A percentile compares a stretch with the other conserved stretches of the same genome.
Conservation (phyloP, 2,329 filamentous ascomycete species). For the Canariomyces notabilis region DNA sequence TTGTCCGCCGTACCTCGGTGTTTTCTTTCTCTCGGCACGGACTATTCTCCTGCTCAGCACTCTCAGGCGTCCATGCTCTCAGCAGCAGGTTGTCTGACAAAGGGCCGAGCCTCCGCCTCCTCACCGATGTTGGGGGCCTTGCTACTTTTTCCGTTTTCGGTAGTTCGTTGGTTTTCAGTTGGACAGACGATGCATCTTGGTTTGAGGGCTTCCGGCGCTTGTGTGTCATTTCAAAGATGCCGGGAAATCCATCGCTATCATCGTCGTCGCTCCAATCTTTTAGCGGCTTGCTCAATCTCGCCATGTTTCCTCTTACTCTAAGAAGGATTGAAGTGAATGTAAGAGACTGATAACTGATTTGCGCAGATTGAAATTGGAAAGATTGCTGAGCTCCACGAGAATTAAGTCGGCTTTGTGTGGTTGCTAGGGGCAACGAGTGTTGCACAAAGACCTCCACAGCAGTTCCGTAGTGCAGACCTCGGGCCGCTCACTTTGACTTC, state of each 20-base stretch:
- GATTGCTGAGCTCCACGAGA: no score
- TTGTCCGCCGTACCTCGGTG: conserved; percentile 3
- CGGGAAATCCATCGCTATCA: conserved; percentile 21
- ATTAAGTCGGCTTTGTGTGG: background rate
- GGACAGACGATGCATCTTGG: background rate
- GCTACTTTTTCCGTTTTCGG: background rate
- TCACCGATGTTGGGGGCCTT: conserved; percentile 13
- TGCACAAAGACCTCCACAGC: no score
- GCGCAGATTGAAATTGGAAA: background rate
- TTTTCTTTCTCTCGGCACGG: conserved; percentile 1
- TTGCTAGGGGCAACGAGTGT: conserved; percentile 4
- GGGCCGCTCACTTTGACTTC: no score
- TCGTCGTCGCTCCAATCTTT: conserved; percentile 15
- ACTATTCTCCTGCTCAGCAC: background rate
- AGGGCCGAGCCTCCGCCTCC: conserved; percentile 24
- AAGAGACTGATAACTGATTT: background rate
- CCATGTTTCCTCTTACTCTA: conserved; percentile 10
- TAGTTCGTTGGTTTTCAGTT: background rate
- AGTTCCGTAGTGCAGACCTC: no score
- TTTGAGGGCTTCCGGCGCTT: conserved; percentile 1
- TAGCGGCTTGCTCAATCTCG: conserved; percentile 7
- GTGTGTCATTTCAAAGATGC: conserved; percentile 8
- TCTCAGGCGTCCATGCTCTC: conserved; percentile 22
- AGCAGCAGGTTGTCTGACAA: conserved; percentile 20
- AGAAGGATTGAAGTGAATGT: background rate